Conservation (phyloP, 768 basidiomycete genomes). For the Xerocomellus dryophilus region DNA sequence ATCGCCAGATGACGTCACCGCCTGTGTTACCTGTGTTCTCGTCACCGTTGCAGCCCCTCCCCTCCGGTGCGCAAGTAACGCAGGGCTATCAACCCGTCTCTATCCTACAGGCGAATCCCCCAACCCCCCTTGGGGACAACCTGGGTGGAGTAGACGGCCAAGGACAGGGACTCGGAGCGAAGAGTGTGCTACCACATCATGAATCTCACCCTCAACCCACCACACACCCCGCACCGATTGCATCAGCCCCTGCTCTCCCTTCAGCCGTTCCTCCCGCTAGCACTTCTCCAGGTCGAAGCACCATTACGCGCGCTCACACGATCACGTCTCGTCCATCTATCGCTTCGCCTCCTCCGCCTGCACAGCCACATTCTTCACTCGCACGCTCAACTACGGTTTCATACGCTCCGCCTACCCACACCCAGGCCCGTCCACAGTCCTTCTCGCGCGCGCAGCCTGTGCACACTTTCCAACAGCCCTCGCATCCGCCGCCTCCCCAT, state of each 20-base stretch:
- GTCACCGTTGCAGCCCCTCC: constrained; percentile 12
- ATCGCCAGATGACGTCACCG: constrained; percentile 13
- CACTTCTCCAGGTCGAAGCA: constrained; percentile 15
- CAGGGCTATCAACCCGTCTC: constrained; percentile 23
- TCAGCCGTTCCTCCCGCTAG: constrained; percentile 18
- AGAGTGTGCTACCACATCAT: neutral
- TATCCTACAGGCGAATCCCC: constrained; percentile 13
- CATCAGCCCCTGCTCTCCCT: constrained; percentile 14
- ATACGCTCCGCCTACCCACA: constrained; percentile 10
- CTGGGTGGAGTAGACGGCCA: constrained; percentile 13
- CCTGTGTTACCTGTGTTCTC: constrained; percentile 1
- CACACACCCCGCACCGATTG: constrained; percentile 13
- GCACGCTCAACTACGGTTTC: constrained; percentile 24
- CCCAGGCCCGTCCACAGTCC: constrained; percentile 7
- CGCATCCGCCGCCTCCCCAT: constrained; percentile 11
- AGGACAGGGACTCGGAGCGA: constrained; percentile 9
- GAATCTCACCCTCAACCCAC: constrained; percentile 20
- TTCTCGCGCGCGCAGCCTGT: constrained; percentile 3
- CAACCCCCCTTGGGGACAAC: constrained; percentile 3
- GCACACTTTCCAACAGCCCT: constrained; percentile 6
- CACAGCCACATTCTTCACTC: constrained; percentile 19
- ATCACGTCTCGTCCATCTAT: constrained; percentile 22
- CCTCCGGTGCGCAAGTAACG: constrained; percentile 7
- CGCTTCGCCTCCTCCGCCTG: constrained; percentile 8
- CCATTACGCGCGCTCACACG: constrained; percentile 30